Base-by-base conservation (phyloP, 805 yeast genomes). In the Ogataea pini region DNA sequence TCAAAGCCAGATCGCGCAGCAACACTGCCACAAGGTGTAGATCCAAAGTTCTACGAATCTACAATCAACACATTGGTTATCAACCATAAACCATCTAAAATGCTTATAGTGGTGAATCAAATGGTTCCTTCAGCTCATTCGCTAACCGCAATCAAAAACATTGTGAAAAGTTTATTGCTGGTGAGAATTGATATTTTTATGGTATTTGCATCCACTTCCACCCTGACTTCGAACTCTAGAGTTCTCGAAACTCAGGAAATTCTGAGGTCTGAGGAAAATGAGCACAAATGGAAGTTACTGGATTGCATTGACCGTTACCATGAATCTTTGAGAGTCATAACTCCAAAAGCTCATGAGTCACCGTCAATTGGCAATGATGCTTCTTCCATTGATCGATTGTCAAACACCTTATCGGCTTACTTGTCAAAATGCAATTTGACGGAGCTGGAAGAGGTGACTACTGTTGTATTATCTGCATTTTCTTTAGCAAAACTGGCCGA, bases 81-180 rank as follows among this genome's bases (percentile, higher is more conserved):
- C 34, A 53, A 47, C 31, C 48, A 46, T 20, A 67, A 64, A 42
- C 71, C 71, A 6, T 12, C 43, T 1, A 56, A 53, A n/a, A 60
- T 65, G 46, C 46, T 60, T 7, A 53, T 68, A 2, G 47, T 67
- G 2, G 18, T 67, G 10, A 68, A 68, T 42, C 69, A 64, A 46
- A 27, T 51, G 2, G 40, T 47, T 4, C 51, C 61, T 1, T 55
- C 60, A 8, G 36, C 51, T 1, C 47, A 49, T 14, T 61, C 70
- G 1, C 20, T 53, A 17, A 31, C 57, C 5, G 47, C 65, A 5
- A 46, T 67, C 12, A 60, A 62, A 33, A 68, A 68, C 39, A 65
- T 68, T 1, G 47, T 66, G 6, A 57, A 50, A 37, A 59, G 67
- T 41, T 44, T 68, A 6, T 37, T 59, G 16, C 37, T 68, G 37